Evolutionary conservation across 1,284 basidiomycete genomes (phyloP), one percentile per base, ranked within the genome.

Genomic region (Erythrobasidium hasegawianum): DNA sequence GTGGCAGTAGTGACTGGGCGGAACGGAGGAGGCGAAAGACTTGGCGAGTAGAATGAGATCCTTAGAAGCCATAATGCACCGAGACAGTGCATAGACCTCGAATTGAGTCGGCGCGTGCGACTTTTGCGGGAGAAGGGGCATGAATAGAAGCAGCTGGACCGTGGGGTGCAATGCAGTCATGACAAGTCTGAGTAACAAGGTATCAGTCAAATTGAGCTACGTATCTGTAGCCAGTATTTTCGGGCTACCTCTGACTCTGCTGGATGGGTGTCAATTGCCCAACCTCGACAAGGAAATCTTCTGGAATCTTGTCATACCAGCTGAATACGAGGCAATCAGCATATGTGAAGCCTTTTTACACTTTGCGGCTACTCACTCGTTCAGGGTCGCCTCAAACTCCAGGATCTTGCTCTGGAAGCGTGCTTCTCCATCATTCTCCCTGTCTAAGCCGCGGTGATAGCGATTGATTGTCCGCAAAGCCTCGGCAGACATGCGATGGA

Each of bases 401-500:
- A 64, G 40, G 7, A 64, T 33, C 24, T 52, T 29, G 20, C 26
- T 55, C 29, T 64, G 61, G 39, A 64, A 43, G 26, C 56, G 53
- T n/a, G 52, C 41, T 33, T 33, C 33, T 33, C 33, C 33, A 11
- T 33, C 33, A 33, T 33, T 33, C 33, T 33, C 33, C 33, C 33
- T 33, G 11, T 33, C 33, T 11, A 33, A 33, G 18, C 33, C 49
- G 14, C 61, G 39, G 38, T 64, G 61, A 56, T 64, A 54, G 5
- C 54, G 39, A 10, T 45, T 40, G 38, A 66, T 54, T 1, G 57
- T 58, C 1, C 50, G 27, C 18, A 59, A 20, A 18, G 54, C 57
- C 27, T 67, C 65, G n/a, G 57, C 58, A 33, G 57, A 41, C 11
- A 67, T 45, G 16, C 52, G 58, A 54, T 67, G 65, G 9, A 67